These are phyloP conservation scores for Talaromyces adpressus DNA, from an alignment of 495 filamentous ascomycete genomes.

Conservation along the genomic window DNA sequence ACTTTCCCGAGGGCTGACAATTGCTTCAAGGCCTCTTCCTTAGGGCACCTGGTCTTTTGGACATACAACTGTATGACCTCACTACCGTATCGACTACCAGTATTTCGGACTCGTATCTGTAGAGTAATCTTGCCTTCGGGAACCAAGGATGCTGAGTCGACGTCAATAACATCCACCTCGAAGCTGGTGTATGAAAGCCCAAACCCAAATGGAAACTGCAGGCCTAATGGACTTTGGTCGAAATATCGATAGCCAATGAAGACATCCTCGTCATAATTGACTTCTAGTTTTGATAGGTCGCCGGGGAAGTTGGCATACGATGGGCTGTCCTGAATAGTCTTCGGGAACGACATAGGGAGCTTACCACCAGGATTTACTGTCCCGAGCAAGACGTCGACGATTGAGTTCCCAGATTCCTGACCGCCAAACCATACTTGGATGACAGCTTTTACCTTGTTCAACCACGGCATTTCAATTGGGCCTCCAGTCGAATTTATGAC, in stretches of 20 bases:
- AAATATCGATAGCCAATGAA: slow-evolving; percentile 84
- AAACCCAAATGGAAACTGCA: slow-evolving; percentile 74
- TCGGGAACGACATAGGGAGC: slow-evolving; percentile 72
- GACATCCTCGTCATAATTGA: slow-evolving; percentile 65
- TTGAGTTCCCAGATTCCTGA: slow-evolving; percentile 72
- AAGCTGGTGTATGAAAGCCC: slow-evolving; percentile 75
- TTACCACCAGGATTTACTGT: slow-evolving; percentile 68
- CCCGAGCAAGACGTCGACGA: slow-evolving; percentile 76
- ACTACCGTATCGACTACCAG: slow-evolving; percentile 53
- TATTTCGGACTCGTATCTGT: slow-evolving; percentile 40
- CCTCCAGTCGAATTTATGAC: slow-evolving; percentile 76
- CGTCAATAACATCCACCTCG: slow-evolving; percentile 43
- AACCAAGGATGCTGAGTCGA: slow-evolving; percentile 29
- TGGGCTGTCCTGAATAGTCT: slow-evolving; percentile 60
- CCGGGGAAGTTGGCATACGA: slow-evolving; percentile 54
- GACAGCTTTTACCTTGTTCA: slow-evolving; percentile 69
- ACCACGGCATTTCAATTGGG: slow-evolving; percentile 63
- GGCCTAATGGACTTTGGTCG: slow-evolving; percentile 51
- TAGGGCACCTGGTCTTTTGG: slow-evolving; percentile 23
- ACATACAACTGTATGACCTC: slow-evolving; percentile 74
- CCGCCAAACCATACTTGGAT: slow-evolving; percentile 79
- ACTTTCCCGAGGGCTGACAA: slow-evolving; percentile 67
- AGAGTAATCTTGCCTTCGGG: neutral
- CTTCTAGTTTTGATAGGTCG: slow-evolving; percentile 60
- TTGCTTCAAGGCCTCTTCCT: slow-evolving; percentile 51